A percentile compares a stretch with the other conserved stretches of the same genome.
phyloP scores from a whole-genome alignment of 2,329 filamentous ascomycete genomes.

The Aspergillus bombycis region DNA sequence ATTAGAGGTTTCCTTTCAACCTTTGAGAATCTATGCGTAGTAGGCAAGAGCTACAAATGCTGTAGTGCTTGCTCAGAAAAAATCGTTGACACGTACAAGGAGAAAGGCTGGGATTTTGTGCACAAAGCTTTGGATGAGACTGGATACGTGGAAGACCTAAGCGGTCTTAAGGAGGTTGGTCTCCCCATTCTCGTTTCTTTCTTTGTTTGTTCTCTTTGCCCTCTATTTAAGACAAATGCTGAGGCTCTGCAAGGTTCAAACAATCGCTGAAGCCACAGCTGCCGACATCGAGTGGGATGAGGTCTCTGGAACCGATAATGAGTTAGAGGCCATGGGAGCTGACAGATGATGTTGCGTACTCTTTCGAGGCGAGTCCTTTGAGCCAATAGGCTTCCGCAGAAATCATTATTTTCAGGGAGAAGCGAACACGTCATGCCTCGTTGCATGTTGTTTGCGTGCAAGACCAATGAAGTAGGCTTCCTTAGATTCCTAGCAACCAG shows the following conservation, averaged over 20 bases:
- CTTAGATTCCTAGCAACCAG: conserved; percentile 67
- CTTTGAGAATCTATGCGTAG: conserved; percentile 61
- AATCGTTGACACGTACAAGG: conserved; percentile 56
- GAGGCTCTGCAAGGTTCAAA: conserved; percentile 44
- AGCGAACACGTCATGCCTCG: conserved; percentile 50
- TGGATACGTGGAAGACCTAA: conserved; percentile 66
- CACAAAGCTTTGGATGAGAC: conserved; percentile 61
- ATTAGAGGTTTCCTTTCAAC: conserved; percentile 65
- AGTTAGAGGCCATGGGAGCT: conserved; percentile 31
- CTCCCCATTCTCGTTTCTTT: neutral
- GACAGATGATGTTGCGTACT: neutral
- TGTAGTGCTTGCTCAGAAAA: conserved; percentile 65
- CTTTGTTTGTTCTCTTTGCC: conserved; percentile 25
- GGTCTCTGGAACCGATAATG: conserved; percentile 37
- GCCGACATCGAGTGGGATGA: conserved; percentile 51
- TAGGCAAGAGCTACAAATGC: conserved; percentile 61
- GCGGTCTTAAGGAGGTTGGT: conserved; percentile 60
- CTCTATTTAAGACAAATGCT: conserved; percentile 15
- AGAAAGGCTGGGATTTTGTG: conserved; percentile 64
- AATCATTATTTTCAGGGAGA: conserved; percentile 9
- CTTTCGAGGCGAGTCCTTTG: neutral
- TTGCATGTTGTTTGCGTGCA: conserved; percentile 61
- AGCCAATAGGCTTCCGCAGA: neutral
- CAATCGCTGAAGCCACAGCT: conserved; percentile 48
- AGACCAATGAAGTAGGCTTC: conserved; percentile 87